Conservation (phyloP, 1,139 yeast species). For the Taphrina communis region DNA sequence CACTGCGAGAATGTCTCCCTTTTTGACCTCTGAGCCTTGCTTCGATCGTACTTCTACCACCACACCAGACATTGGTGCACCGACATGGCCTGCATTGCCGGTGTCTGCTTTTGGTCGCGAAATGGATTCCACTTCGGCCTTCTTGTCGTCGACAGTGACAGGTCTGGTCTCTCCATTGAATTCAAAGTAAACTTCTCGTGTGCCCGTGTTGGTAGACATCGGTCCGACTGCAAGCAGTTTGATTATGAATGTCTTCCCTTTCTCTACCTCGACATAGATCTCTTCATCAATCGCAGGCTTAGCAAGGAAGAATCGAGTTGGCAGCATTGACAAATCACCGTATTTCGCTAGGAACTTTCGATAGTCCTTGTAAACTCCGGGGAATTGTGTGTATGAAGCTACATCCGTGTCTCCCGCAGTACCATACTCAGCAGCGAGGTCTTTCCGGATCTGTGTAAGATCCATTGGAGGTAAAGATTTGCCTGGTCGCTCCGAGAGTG, state of each 20-base stretch:
- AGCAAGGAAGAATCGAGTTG: constrained; percentile 86
- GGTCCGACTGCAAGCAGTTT: constrained; percentile 94
- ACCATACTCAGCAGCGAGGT: constrained; percentile 63
- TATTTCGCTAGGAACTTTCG: constrained; percentile 73
- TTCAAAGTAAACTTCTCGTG: constrained; percentile 96
- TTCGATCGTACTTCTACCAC: constrained; percentile 92
- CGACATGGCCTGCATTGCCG: constrained; percentile 86
- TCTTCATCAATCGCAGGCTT: constrained; percentile 89
- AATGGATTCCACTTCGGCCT: constrained; percentile 79
- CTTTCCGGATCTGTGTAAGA: constrained; percentile 70
- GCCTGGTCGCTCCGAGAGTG: constrained; percentile 89
- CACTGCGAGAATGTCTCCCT: constrained; percentile 95
- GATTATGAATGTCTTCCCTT: constrained; percentile 91
- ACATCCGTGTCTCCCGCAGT: constrained; percentile 80
- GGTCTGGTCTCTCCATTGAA: constrained; percentile 98
- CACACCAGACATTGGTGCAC: constrained; percentile 99
- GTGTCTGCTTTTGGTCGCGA: constrained; percentile 90
- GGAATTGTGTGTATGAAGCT: constrained; percentile 96
- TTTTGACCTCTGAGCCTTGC: constrained; percentile 84
- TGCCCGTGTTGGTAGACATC: constrained; percentile 80
- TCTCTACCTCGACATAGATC: constrained; percentile 84
- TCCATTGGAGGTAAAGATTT: constrained; percentile 83
- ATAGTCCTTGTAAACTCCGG: constrained; percentile 91
- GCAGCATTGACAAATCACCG: constrained; percentile 92
- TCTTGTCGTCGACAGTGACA: constrained; percentile 86